These are phyloP conservation scores for Aegilops bicornis DNA, from an alignment of 176 grass and related monocot genomes.

Conservation along the genomic window DNA sequence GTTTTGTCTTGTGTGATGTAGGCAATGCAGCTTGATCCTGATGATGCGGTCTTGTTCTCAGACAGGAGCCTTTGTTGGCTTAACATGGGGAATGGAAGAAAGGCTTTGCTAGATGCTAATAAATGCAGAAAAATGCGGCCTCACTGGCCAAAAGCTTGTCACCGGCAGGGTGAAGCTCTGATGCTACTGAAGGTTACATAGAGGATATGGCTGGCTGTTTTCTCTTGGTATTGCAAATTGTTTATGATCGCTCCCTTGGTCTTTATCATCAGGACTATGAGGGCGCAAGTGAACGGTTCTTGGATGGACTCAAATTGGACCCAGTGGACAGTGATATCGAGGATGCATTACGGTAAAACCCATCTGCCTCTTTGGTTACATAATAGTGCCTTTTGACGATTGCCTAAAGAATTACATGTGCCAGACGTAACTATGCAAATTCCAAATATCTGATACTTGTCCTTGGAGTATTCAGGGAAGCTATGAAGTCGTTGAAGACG, in stretches of 20 bases:
- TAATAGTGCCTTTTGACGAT: too few species aligned
- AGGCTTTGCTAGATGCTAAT: constrained; percentile 1
- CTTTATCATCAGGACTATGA: background rate
- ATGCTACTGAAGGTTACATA: constrained; percentile 8
- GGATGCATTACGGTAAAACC: constrained; percentile 3
- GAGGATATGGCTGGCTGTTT: background rate
- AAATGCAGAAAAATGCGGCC: background rate
- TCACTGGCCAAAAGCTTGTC: background rate
- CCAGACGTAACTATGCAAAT: background rate
- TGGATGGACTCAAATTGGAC: constrained; percentile 14
- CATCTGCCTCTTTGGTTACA: background rate
- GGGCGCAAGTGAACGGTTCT: background rate
- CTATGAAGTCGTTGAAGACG: constrained; percentile 12
- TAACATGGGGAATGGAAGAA: background rate
- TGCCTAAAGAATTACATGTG: too few species aligned
- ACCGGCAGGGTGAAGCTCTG: background rate
- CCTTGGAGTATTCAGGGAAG: background rate
- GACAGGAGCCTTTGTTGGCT: constrained; percentile 10
- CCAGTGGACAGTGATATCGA: background rate
- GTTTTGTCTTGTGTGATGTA: background rate
- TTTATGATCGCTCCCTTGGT: background rate
- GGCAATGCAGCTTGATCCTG: background rate
- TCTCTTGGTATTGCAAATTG: background rate
- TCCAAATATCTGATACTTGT: background rate
- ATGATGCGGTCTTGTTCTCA: background rate